A percentile compares a stretch with the other conserved stretches of the same genome.
These are phyloP conservation scores for Astrocystis sublimbata DNA, from an alignment of 495 filamentous ascomycete species.

Conservation along the genomic window DNA sequence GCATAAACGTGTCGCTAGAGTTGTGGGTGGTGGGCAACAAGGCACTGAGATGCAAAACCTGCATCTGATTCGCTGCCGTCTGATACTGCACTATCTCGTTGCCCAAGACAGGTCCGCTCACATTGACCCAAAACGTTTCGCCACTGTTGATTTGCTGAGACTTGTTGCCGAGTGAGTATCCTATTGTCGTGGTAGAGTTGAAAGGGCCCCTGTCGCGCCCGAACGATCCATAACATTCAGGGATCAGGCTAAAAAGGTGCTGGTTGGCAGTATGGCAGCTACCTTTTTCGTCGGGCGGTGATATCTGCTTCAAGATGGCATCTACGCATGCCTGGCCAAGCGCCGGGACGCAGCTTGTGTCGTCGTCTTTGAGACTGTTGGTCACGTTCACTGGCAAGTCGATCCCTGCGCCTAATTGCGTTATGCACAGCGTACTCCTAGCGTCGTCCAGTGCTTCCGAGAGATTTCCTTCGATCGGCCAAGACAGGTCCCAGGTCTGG, in stretches of 20 bases:
- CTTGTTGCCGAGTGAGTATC: not conserved
- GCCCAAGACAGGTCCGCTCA: not conserved
- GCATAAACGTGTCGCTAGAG: not conserved
- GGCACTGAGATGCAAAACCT: not conserved
- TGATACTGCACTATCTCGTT: not conserved
- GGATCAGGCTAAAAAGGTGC: not conserved
- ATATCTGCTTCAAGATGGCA: not conserved
- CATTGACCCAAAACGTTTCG: not conserved
- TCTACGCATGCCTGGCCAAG: not conserved
- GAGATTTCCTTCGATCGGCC: not conserved
- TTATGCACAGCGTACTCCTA: not conserved
- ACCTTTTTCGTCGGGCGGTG: not conserved
- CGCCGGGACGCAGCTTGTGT: not conserved
- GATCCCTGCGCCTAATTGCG: not conserved
- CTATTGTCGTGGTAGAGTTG: not conserved
- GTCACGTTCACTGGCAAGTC: conserved; percentile 3
- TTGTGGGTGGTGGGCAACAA: not conserved
- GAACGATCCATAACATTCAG: not conserved
- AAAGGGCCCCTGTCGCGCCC: not conserved
- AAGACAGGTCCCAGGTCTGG: conserved; percentile 3
- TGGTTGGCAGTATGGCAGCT: not conserved
- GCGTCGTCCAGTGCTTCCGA: not conserved
- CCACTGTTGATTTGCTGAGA: not conserved
- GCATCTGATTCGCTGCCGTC: not conserved
- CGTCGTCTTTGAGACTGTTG: not conserved